A percentile compares a stretch with the other conserved stretches of the same genome.
Conservation (phyloP, 2,329 filamentous ascomycete species). For the Claviceps quebecensis region DNA sequence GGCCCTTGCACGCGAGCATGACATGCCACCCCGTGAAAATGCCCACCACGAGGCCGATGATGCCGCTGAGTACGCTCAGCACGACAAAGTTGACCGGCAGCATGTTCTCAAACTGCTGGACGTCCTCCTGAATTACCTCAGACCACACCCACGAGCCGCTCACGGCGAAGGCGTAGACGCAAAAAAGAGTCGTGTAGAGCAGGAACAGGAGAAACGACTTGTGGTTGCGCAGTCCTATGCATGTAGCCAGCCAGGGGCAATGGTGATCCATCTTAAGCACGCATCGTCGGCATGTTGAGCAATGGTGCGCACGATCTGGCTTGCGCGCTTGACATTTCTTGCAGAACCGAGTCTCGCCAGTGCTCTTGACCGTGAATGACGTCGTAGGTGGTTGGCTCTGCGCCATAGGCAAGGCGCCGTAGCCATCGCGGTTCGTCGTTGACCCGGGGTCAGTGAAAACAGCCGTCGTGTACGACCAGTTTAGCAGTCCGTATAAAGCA, state of each 20-base stretch:
- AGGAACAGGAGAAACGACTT: constrained; percentile 91
- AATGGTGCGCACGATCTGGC: constrained; percentile 92
- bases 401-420: constrained; percentile 64
- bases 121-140: constrained; percentile 60
- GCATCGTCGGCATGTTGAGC: constrained; percentile 84
- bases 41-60: constrained; percentile 78
- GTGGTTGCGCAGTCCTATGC: constrained; percentile 87
- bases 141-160: constrained; percentile 71
- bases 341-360: constrained; percentile 77
- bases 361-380: constrained; percentile 83
- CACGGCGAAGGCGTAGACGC: constrained; percentile 65
- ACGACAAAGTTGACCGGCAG: constrained; percentile 87
- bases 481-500: constrained; percentile 62
- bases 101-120: constrained; percentile 57
- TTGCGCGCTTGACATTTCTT: constrained; percentile 95
- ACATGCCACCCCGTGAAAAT: constrained; percentile 92
- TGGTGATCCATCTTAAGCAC: constrained; percentile 99
- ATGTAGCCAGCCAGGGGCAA: constrained; percentile 94
- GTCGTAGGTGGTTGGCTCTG: constrained; percentile 39
- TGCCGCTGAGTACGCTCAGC: constrained; percentile 71
- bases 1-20: constrained; percentile 59
- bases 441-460: constrained; percentile 85
- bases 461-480: constrained; percentile 80
- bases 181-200: constrained; percentile 77
- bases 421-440: constrained; percentile 51